Percentiles rank a stretch among this genome's conserved stretches.
Evolutionary conservation across 768 basidiomycete species (phyloP).

Genomic region (Dendrothele bispora): DNA sequence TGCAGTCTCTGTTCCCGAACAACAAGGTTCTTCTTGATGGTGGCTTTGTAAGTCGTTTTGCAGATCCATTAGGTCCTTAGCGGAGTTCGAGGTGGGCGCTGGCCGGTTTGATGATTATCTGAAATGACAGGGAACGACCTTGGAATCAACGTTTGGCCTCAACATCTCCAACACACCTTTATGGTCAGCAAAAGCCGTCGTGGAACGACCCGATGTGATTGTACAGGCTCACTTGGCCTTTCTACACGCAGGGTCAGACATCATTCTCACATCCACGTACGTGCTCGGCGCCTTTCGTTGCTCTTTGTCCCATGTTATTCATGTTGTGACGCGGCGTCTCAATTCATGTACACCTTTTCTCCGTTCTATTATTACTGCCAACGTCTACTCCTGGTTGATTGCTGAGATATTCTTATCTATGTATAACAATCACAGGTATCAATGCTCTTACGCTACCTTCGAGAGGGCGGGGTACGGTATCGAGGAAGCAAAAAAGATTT

Average conservation of each 20-base stretch:
- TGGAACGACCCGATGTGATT: conserved; percentile 52
- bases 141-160: conserved; percentile 50
- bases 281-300: conserved; percentile 10
- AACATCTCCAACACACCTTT: conserved; percentile 55
- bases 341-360: too few relatives aligned
- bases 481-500: conserved; percentile 42
- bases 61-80: too few relatives aligned
- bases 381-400: not conserved
- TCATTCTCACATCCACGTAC: conserved; percentile 73
- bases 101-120: not conserved
- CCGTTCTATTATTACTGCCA: not conserved
- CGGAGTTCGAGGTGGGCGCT: too few relatives aligned
- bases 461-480: conserved; percentile 46
- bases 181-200: conserved; percentile 70
- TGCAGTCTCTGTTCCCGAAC: too few relatives aligned
- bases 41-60: conserved; percentile 52
- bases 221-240: conserved; percentile 62
- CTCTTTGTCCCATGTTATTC: too few relatives aligned
- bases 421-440: conserved; percentile 51
- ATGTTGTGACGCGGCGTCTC: too few relatives aligned
- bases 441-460: conserved; percentile 59
- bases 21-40: too few relatives aligned
- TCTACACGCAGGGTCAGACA: conserved; percentile 60
- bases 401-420: not conserved
- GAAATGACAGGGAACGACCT: conserved; percentile 65